Conservation (phyloP, 768 basidiomycete species). For the Rhodotorula paludigena region DNA sequence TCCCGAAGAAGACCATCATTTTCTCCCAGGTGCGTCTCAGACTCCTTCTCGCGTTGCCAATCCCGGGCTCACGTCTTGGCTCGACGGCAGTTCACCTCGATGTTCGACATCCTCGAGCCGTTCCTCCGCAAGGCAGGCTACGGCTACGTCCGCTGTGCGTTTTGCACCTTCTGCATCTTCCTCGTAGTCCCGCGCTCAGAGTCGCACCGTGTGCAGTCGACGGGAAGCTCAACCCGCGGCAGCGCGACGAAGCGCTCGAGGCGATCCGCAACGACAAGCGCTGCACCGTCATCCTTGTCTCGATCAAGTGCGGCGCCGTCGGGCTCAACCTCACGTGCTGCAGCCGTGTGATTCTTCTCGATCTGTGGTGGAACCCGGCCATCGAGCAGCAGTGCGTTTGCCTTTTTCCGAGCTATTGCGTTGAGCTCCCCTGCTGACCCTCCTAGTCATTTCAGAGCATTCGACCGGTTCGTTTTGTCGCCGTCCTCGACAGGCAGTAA, state of each 20-base stretch:
- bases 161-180: neutral
- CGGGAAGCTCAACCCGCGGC: slow-evolving; percentile 71
- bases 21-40: slow-evolving; percentile 59
- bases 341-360: slow-evolving; percentile 70
- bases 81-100: slow-evolving; percentile 55
- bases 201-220: slow-evolving; percentile 69
- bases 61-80: neutral
- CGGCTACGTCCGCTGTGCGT: slow-evolving; percentile 79
- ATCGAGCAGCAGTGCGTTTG: slow-evolving; percentile 31
- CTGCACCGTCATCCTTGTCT: slow-evolving; percentile 73
- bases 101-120: slow-evolving; percentile 77
- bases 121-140: slow-evolving; percentile 68
- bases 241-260: slow-evolving; percentile 69
- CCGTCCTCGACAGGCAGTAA: neutral
- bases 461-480: slow-evolving; percentile 6
- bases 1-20: slow-evolving; percentile 82
- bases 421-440: slow-evolving; percentile 87
- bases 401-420: slow-evolving; percentile 40
- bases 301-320: slow-evolving; percentile 42
- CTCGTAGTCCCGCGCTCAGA: neutral
- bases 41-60: too few relatives aligned
- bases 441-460: slow-evolving; percentile 25
- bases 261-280: slow-evolving; percentile 61
- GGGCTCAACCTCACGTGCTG: slow-evolving; percentile 87
- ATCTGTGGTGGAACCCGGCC: slow-evolving; percentile 45